Conservation (phyloP, 164 flowering plant genomes). For the Chloranthus sessilifolius region DNA sequence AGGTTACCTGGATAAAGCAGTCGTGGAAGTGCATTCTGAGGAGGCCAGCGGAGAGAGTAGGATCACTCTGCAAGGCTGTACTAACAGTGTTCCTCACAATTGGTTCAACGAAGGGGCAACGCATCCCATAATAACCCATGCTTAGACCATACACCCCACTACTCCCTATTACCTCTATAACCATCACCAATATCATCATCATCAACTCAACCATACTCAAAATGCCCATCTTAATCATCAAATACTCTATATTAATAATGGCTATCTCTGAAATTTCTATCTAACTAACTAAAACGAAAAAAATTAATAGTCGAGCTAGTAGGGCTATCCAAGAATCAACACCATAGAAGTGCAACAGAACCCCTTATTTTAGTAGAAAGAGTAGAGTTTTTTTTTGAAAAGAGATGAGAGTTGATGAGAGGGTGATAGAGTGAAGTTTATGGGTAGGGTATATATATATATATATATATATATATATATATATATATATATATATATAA, state of each 20-base stretch:
- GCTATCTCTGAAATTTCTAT: background rate
- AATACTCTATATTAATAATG: background rate
- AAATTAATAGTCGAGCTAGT: background rate
- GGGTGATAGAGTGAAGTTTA: background rate
- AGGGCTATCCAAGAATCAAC: background rate
- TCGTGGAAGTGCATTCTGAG: constrained; percentile 89
- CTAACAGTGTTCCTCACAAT: constrained; percentile 49
- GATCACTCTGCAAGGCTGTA: constrained; percentile 55
- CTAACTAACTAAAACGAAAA: background rate
- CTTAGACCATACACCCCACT: constrained; percentile 48
- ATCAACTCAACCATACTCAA: constrained; percentile 15
- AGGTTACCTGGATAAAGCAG: constrained; percentile 62
- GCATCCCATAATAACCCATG: constrained; percentile 60
- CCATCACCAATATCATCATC: constrained; percentile 17
- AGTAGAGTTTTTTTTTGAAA: too few species aligned
- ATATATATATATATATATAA: constrained; percentile 8
- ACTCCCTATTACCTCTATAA: constrained; percentile 16
- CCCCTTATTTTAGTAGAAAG: background rate
- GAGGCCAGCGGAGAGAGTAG: constrained; percentile 72
- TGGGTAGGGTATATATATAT: constrained; percentile 1
- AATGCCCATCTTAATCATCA: constrained; percentile 1
- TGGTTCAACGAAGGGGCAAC: constrained; percentile 62
- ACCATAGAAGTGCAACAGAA: background rate
- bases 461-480: too few species aligned
- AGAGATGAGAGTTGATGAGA: background rate